These are phyloP conservation scores for Parastagonospora avenae DNA, from an alignment of 2,329 filamentous ascomycete genomes.

Conservation along the genomic window DNA sequence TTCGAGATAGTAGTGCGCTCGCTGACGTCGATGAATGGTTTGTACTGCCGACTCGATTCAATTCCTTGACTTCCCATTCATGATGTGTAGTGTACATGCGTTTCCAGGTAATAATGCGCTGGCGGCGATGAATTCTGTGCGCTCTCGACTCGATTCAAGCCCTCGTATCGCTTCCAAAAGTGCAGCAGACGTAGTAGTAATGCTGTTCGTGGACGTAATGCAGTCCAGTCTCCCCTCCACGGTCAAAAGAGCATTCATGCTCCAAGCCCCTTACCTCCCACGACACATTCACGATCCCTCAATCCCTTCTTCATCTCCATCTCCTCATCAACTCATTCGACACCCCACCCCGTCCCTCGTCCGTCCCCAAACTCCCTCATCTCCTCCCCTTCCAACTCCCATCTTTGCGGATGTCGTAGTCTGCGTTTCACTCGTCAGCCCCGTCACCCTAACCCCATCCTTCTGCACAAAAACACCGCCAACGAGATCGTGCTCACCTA, in stretches of 20 bases:
- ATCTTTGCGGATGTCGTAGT: slow-evolving; percentile 4
- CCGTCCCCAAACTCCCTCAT: not conserved
- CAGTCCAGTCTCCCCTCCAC: not conserved
- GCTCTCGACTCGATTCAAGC: no score
- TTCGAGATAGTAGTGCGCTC: no score
- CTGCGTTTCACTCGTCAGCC: slow-evolving; percentile 5
- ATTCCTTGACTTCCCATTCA: no score
- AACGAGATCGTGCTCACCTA: slow-evolving; percentile 12
- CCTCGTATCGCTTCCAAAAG: no score
- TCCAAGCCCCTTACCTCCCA: not conserved
- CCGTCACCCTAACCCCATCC: not conserved
- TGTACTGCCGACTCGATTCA: no score
- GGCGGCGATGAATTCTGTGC: no score
- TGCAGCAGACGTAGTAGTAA: no score
- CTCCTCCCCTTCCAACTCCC: slow-evolving; percentile 1
- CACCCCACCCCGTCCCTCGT: not conserved
- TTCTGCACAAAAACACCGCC: slow-evolving; percentile 8
- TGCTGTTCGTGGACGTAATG: no score
- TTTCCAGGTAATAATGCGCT: no score
- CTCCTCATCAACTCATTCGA: not conserved
- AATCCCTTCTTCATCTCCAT: not conserved
- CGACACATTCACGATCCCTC: not conserved
- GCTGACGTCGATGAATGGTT: no score
- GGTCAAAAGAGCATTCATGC: not conserved
- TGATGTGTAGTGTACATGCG: no score